phyloP scores from a whole-genome alignment of 2,329 filamentous ascomycete genomes.

The Byssothecium circinans region DNA sequence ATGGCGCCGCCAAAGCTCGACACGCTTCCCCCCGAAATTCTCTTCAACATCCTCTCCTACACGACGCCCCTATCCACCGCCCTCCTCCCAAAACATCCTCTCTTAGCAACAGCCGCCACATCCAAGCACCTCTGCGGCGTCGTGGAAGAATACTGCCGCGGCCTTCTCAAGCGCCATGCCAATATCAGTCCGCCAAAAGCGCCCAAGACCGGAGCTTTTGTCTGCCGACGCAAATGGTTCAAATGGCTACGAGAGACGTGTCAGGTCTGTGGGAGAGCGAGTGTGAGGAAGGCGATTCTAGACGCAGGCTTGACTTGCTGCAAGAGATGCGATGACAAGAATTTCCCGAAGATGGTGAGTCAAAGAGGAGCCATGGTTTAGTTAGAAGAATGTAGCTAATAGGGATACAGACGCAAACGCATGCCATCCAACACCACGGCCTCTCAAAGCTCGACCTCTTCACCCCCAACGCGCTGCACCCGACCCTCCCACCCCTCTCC shows the following conservation, averaged over 20 bases:
- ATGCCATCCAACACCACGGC: constrained; percentile 18
- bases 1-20: constrained; percentile 16
- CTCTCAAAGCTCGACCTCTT: constrained; percentile 39
- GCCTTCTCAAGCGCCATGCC: constrained; percentile 26
- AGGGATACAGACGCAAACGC: constrained; percentile 33
- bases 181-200: constrained; percentile 20
- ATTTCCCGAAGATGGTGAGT: constrained; percentile 34
- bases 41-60: constrained; percentile 32
- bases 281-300: constrained; percentile 26
- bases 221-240: constrained; percentile 28
- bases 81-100: constrained; percentile 12
- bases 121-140: constrained; percentile 24
- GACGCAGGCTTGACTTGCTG: constrained; percentile 28
- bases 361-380: not conserved
- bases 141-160: constrained; percentile 35
- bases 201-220: constrained; percentile 10
- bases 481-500: constrained; percentile 23
- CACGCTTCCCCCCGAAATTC: constrained; percentile 29
- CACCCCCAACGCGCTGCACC: constrained; percentile 32
- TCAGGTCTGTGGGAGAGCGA: constrained; percentile 30
- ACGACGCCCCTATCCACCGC: constrained; percentile 12
- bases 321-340: constrained; percentile 24
- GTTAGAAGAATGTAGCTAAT: not conserved
- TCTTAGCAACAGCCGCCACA: constrained; percentile 28
- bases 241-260: constrained; percentile 25